These are phyloP conservation scores for Debaryomyces sp. DNA, from an alignment of 1,139 yeast genomes.

Conservation along the genomic window DNA sequence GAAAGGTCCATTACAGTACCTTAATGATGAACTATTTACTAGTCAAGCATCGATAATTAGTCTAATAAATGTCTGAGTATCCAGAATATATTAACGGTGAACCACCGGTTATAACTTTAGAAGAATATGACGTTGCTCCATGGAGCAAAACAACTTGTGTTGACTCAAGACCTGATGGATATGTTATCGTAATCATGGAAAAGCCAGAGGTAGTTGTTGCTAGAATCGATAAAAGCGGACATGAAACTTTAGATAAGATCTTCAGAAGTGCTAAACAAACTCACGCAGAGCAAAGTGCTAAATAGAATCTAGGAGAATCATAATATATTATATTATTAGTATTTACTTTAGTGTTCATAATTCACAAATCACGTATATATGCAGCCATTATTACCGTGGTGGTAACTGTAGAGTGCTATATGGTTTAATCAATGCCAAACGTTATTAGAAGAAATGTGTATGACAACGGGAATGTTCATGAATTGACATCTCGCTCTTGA, in stretches of 20 bases:
- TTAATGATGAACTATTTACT: neutral
- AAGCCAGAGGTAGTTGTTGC: constrained; percentile 49
- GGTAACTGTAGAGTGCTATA: neutral
- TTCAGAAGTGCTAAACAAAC: constrained; percentile 49
- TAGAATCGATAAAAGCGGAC: constrained; percentile 36
- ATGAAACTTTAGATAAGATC: constrained; percentile 41
- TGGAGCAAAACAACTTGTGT: constrained; percentile 58
- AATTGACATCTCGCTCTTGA: constrained; percentile 79
- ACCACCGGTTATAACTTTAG: constrained; percentile 50
- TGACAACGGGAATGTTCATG: constrained; percentile 77
- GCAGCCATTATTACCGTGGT: neutral
- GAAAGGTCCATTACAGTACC: neutral
- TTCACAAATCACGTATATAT: neutral
- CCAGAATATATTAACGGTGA: constrained; percentile 48
- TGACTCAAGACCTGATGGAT: constrained; percentile 39
- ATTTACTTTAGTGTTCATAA: neutral
- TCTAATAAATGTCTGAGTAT: constrained; percentile 25
- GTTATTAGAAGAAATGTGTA: constrained; percentile 72
- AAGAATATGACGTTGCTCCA: constrained; percentile 52
- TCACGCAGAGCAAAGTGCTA: constrained; percentile 19
- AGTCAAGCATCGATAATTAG: neutral
- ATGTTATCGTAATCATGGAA: constrained; percentile 51
- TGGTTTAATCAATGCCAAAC: neutral
- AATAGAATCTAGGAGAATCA: neutral
- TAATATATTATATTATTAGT: neutral